Conservation (phyloP, 345 rosid species). For the Cochlearia excelsa region DNA sequence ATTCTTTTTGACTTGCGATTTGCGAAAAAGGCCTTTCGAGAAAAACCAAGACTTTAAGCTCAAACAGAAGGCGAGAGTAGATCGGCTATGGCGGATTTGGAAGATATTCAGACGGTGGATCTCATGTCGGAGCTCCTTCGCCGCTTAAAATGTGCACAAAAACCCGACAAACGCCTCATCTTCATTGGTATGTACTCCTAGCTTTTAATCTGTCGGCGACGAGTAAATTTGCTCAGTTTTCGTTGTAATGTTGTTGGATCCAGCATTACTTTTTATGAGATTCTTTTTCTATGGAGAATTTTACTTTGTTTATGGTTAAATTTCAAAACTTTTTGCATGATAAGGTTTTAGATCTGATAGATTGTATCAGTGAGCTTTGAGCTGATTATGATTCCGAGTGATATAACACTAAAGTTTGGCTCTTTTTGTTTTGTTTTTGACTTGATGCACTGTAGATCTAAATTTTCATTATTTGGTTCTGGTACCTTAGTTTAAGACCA, state of each 20-base stretch:
- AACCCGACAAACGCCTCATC: constrained; percentile 87
- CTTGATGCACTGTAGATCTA: background rate
- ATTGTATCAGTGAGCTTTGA: constrained; percentile 15
- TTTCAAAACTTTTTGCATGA: background rate
- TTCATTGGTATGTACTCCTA: constrained; percentile 54
- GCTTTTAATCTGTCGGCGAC: background rate
- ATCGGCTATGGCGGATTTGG: constrained; percentile 49
- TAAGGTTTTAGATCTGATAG: constrained; percentile 23
- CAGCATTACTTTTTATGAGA: background rate
- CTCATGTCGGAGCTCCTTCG: constrained; percentile 89
- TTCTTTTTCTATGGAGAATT: constrained; percentile 12
- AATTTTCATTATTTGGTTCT: background rate
- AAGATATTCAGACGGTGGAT: constrained; percentile 71
- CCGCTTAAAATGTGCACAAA: constrained; percentile 72
- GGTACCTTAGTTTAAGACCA: background rate
- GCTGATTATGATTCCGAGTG: background rate
- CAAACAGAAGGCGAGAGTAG: constrained; percentile 10
- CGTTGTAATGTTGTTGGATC: constrained; percentile 19
- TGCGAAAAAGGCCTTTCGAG: constrained; percentile 13
- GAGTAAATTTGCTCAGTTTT: constrained; percentile 2
- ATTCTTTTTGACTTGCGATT: constrained; percentile 17
- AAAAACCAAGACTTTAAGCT: constrained; percentile 24
- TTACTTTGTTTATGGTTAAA: constrained; percentile 1
- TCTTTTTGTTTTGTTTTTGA: background rate
- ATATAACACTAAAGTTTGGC: background rate